Evolutionary conservation across 148 eudicot genomes (phyloP).

Genomic region (Chenopodium formosanum): DNA sequence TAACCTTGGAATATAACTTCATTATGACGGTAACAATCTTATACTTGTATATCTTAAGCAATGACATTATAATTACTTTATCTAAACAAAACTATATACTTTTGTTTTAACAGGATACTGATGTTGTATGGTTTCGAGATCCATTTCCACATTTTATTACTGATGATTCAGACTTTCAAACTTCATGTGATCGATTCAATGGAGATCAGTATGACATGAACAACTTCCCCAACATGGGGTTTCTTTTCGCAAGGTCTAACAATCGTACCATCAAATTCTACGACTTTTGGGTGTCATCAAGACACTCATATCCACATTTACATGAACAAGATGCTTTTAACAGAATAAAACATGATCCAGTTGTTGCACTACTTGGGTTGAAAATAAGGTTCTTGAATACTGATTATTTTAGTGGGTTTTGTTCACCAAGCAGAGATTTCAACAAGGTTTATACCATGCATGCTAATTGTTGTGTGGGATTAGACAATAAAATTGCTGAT

Average conservation of each 20-base stretch:
- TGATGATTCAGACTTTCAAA: constrained; percentile 46
- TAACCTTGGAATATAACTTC: constrained; percentile 35
- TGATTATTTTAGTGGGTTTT: constrained; percentile 50
- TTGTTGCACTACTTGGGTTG: constrained; percentile 31
- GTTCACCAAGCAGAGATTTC: constrained; percentile 51
- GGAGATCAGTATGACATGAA: constrained; percentile 32
- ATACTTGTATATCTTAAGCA: background rate
- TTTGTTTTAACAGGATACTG: constrained; percentile 40
- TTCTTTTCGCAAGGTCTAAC: constrained; percentile 48
- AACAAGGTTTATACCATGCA: constrained; percentile 66
- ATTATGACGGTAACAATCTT: constrained; percentile 29
- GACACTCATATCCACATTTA: constrained; percentile 24
- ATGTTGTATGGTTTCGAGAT: constrained; percentile 55
- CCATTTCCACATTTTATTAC: constrained; percentile 40
- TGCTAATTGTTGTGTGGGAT: constrained; percentile 68
- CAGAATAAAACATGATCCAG: constrained; percentile 34
- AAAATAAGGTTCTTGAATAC: constrained; percentile 49
- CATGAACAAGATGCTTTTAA: constrained; percentile 52
- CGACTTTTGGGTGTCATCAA: constrained; percentile 40
- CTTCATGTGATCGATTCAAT: constrained; percentile 45
- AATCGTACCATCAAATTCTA: constrained; percentile 38
- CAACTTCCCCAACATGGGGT: constrained; percentile 49
- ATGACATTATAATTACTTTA: no score
- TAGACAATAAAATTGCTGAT: constrained; percentile 48
- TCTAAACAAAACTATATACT: no score